phyloP scores from a whole-genome alignment of 371 early-diverging fungal genomes.

The Rhizopus arrhizus region DNA sequence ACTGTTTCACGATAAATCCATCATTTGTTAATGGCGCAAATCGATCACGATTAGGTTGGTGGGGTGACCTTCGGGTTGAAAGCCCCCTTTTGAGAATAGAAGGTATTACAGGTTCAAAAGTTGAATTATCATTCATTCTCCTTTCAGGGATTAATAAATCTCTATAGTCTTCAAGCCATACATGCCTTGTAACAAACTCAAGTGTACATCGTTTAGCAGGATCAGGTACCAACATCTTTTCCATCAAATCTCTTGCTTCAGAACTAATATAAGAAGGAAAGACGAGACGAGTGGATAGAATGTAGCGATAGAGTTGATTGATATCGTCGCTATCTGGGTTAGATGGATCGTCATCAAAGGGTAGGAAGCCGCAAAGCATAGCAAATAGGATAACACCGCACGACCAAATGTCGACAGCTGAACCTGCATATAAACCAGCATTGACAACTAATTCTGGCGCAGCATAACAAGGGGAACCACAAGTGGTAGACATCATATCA shows the following conservation, averaged over 20 bases:
- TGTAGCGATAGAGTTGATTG: conserved; percentile 67
- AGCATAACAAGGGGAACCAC: conserved; percentile 98
- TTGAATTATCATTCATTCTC: background rate
- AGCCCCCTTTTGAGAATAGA: background rate
- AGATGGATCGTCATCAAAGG: conserved; percentile 81
- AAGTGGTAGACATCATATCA: conserved; percentile 86
- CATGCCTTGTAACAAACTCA: conserved; percentile 60
- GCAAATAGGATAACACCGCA: conserved; percentile 91
- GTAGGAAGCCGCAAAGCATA: conserved; percentile 79
- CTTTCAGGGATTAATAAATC: conserved; percentile 33
- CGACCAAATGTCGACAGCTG: conserved; percentile 95
- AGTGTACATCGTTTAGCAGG: conserved; percentile 62
- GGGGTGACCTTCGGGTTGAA: background rate
- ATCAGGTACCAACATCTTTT: conserved; percentile 67
- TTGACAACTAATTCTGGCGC: conserved; percentile 96
- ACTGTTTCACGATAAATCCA: background rate
- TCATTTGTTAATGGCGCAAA: background rate
- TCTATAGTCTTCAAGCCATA: conserved; percentile 72
- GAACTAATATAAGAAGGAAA: conserved; percentile 56
- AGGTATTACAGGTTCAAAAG: no score
- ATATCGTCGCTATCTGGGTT: conserved; percentile 74
- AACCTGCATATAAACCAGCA: conserved; percentile 93
- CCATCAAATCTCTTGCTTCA: conserved; percentile 61
- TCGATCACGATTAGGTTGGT: background rate
- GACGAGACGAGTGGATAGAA: conserved; percentile 57